Base-by-base conservation (phyloP, 495 filamentous ascomycete species). In the Hapsidospora chrysogenum region DNA sequence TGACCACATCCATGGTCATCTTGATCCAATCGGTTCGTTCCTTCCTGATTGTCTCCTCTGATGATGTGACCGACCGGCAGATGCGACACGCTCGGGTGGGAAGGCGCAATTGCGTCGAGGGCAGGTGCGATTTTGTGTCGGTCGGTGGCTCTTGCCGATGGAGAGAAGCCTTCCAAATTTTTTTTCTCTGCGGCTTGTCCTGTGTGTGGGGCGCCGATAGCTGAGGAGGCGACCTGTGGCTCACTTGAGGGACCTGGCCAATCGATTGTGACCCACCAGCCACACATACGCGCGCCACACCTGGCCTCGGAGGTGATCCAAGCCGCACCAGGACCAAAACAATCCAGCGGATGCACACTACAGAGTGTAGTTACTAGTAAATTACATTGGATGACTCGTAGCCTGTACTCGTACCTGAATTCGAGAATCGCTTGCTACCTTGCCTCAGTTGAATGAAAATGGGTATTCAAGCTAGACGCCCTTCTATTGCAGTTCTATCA, bases 1-100 rank as follows among this genome's bases (percentile, higher is more conserved):
- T 33, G 18, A 26, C 49, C 40, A 56, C 51, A 42, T 72, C 70
- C 56, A 80, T 70, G 38, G 67, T 62, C 70, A 75, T 74, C 45
- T 53, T 63, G n/a, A 3, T n/a, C 4, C 10, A 1, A 17, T 31
- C 13, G 4, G 29, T 17, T 13, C 29, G 10, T 31, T 31, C 29
- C 29, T 31, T 16, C 29, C 29, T 31, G 29, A 3, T 26, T 26
- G 6, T 26, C 11, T 26, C 11, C 23, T 26, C 23, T 26, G 23
- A 11, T 26, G 11, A 26, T 26, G 6, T 26, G n/a, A 6, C 23
- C 23, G 23, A 30, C 28, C 28, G 28, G 28, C 28, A 15, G 28
- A 13, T 15, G 8, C 28, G 28, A 15, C 28, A 15, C 5, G 13
- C 28, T 30, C 28, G 7, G 28, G 8, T 30, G 8, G 28, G 7